phyloP scores from a whole-genome alignment of 768 basidiomycete species.

The Leccinellum rugosiceps region DNA sequence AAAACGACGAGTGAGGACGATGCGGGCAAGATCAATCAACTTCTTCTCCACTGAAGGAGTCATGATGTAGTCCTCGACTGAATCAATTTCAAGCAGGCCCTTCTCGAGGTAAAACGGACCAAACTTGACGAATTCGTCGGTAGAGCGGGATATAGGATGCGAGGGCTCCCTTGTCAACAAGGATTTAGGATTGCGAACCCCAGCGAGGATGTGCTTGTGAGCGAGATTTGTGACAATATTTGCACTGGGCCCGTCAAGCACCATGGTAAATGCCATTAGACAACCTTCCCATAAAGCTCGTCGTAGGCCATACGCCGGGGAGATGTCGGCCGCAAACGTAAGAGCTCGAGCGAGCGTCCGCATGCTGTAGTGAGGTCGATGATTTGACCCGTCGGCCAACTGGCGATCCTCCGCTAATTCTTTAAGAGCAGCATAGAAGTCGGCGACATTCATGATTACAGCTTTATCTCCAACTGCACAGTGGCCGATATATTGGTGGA shows the following conservation, averaged over 20 bases:
- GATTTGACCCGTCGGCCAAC: constrained; percentile 92
- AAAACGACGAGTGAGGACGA: constrained; percentile 82
- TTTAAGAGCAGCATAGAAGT: constrained; percentile 86
- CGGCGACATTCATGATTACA: constrained; percentile 85
- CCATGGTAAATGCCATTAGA: constrained; percentile 97
- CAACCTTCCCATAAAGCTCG: constrained; percentile 95
- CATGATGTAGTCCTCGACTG: constrained; percentile 82
- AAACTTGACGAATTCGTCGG: constrained; percentile 70
- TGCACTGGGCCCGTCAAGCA: constrained; percentile 72
- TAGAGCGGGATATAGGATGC: constrained; percentile 42
- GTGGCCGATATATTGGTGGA: constrained; percentile 85
- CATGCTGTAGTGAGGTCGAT: constrained; percentile 95
- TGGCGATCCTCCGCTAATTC: constrained; percentile 65
- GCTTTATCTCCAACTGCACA: constrained; percentile 81
- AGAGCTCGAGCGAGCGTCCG: constrained; percentile 89
- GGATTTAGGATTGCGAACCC: constrained; percentile 77
- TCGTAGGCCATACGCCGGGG: constrained; percentile 71
- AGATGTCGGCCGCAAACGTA: constrained; percentile 83
- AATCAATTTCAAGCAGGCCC: constrained; percentile 64
- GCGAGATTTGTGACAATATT: constrained; percentile 64
- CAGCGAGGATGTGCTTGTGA: constrained; percentile 72
- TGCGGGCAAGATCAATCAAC: constrained; percentile 90
- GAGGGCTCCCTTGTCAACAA: constrained; percentile 68
- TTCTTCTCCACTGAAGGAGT: constrained; percentile 95
- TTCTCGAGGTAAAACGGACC: constrained; percentile 89